Percentiles rank a stretch among this genome's conserved stretches.
These are phyloP conservation scores for Blastobotrys mokoenaii DNA, from an alignment of 805 yeast genomes.

Conservation along the genomic window DNA sequence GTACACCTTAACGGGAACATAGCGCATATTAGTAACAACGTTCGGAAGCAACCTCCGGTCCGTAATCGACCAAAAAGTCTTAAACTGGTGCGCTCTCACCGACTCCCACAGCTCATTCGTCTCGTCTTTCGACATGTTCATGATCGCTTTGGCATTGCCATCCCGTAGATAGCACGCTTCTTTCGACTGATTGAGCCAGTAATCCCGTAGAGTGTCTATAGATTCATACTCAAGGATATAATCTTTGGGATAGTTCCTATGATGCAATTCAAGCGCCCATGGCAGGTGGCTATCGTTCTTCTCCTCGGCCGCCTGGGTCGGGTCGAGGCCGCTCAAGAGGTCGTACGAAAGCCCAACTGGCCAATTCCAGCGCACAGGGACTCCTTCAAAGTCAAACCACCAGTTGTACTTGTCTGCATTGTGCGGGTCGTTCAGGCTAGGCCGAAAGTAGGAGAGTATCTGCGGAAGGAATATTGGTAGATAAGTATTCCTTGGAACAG, in stretches of 20 bases:
- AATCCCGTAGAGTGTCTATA: conserved; percentile 33
- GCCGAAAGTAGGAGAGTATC: conserved; percentile 18
- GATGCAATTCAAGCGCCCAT: conserved; percentile 43
- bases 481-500: conserved; percentile 10
- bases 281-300: conserved; percentile 15
- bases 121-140: conserved; percentile 61
- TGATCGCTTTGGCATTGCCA: conserved; percentile 73
- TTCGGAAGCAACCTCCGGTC: conserved; percentile 20
- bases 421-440: conserved; percentile 21
- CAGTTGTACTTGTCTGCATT: conserved; percentile 24
- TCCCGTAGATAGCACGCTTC: conserved; percentile 70
- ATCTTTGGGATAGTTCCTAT: conserved; percentile 37
- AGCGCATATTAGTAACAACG: conserved; percentile 8
- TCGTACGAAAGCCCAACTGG: conserved; percentile 70
- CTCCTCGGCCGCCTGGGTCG: conserved; percentile 16
- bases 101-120: conserved; percentile 52
- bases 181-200: conserved; percentile 73
- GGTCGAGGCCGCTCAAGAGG: conserved; percentile 35
- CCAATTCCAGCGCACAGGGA: conserved; percentile 60
- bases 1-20: conserved; percentile 29
- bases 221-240: conserved; percentile 34
- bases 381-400: conserved; percentile 64
- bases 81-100: conserved; percentile 22
- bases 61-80: conserved; percentile 22
- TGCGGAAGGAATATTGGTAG: conserved; percentile 20